Evolutionary conservation across 208 protist species (phyloP), one percentile per base, ranked within the genome.

Genomic region (Crithidia sp.): DNA sequence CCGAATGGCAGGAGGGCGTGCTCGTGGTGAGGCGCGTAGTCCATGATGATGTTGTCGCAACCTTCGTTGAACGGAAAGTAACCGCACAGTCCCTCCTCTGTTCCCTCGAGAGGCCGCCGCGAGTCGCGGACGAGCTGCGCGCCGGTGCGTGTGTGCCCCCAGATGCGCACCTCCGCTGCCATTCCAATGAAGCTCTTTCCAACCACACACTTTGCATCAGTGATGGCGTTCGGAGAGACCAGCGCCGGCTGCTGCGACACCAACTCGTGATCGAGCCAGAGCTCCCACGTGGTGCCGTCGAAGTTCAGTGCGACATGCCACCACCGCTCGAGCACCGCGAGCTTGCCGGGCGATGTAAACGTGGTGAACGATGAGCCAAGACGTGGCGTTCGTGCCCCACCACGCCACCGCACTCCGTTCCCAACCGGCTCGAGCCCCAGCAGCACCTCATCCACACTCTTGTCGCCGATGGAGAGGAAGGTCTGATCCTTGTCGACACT

Each of bases 251-350:
- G 74, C 8, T 64, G 66, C 8, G 84, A 60, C 12, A 88, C 88
- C 62, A 95, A 67, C 17, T 68, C 49, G 57, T 88, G 73, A 76
- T 97, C 80, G 16, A 97, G 74, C 79, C 82, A 95, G 63, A 97
- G 67, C 65, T 94, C 85, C 91, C 93, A 97, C 43, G 78, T 78
- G 0, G 77, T 85, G 19, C 93, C 93, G 40, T 87, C 92, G 79
- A 94, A 97, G 69, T 94, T 89, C 40, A 97, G 88, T n/a, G 84
- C 93, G 6, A 97, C 88, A 68, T 96, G 90, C 83, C 88, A 95
- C 93, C 93, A 97, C 28, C 87, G 76, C 64, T 93, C 65, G 47
- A 91, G 64, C 53, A 89, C 83, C 14, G 79, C 84, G 4, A 88
- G 81, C 59, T 83, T 85, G 0, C 64, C 71, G 4, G 79, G 66